Conservation (phyloP, 2,329 filamentous ascomycete species). For the Scleromitrula shiraiana region DNA sequence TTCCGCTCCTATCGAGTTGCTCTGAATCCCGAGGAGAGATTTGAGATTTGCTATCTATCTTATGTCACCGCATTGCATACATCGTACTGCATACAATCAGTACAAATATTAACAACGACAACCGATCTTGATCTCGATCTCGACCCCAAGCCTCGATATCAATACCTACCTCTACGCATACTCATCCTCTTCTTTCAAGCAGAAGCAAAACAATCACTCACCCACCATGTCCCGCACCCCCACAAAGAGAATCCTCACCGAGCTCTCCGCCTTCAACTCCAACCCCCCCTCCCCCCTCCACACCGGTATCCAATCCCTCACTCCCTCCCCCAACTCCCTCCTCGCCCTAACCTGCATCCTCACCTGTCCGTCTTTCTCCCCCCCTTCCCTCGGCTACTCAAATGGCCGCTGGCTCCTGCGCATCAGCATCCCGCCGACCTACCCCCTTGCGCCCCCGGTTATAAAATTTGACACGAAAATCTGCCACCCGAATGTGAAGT, state of each 20-base stretch:
- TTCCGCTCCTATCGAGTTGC: too few relatives aligned
- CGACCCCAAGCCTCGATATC: too few relatives aligned
- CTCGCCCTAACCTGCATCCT: slow-evolving; percentile 47
- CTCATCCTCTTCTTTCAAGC: too few relatives aligned
- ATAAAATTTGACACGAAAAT: slow-evolving; percentile 78
- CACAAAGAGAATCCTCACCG: slow-evolving; percentile 49
- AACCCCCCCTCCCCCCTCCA: slow-evolving; percentile 42
- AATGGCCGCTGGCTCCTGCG: slow-evolving; percentile 74
- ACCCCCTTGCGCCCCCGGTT: slow-evolving; percentile 70
- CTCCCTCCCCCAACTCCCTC: slow-evolving; percentile 45
- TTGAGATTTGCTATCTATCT: too few relatives aligned
- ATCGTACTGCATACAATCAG: too few relatives aligned
- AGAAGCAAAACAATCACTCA: background rate
- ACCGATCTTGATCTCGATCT: too few relatives aligned
- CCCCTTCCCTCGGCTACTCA: slow-evolving; percentile 41
- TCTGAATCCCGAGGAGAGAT: too few relatives aligned
- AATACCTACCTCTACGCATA: too few relatives aligned
- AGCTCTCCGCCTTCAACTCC: slow-evolving; percentile 37
- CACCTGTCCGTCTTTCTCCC: slow-evolving; percentile 41
- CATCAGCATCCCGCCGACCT: slow-evolving; percentile 67
- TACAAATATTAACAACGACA: too few relatives aligned
- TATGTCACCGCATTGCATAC: too few relatives aligned
- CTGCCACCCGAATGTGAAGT: slow-evolving; percentile 74
- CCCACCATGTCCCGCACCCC: slow-evolving; percentile 30
- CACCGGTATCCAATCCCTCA: slow-evolving; percentile 50